Conservation (phyloP, 1,139 yeast genomes). For the Scheffersomyces illinoinensis region DNA sequence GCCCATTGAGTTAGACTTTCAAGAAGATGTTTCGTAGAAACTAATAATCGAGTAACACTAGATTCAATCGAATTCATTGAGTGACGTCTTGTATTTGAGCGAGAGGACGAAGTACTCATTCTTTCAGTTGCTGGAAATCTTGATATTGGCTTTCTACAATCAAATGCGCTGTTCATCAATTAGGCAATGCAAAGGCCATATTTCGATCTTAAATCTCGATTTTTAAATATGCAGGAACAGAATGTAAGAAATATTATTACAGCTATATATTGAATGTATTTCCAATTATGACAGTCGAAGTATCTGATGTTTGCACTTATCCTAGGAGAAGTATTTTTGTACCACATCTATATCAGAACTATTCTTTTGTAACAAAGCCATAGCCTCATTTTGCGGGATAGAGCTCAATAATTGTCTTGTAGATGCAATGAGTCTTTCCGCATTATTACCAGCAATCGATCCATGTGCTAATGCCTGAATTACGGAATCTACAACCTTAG, state of each 20-base stretch:
- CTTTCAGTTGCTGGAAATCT: neutral
- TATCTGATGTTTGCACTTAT: neutral
- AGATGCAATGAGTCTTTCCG: slow-evolving; percentile 61
- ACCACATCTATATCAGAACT: slow-evolving; percentile 63
- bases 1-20: slow-evolving; percentile 94
- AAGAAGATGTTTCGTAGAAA: slow-evolving; percentile 84
- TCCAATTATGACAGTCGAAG: neutral
- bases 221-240: neutral
- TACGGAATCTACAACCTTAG: slow-evolving; percentile 71
- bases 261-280: neutral
- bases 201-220: neutral
- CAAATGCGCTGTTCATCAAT: neutral
- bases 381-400: slow-evolving; percentile 63
- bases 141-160: neutral
- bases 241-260: neutral
- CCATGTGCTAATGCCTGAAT: slow-evolving; percentile 75
- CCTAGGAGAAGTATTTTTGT: slow-evolving; percentile 57
- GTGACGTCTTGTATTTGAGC: slow-evolving; percentile 21
- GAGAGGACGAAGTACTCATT: neutral
- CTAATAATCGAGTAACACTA: slow-evolving; percentile 77
- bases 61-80: slow-evolving; percentile 72
- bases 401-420: slow-evolving; percentile 52
- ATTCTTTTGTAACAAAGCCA: slow-evolving; percentile 61
- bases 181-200: neutral
- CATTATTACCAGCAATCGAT: slow-evolving; percentile 68